These are phyloP conservation scores for Trichoderma sp. DNA, from an alignment of 2,329 filamentous ascomycete genomes.

Conservation along the genomic window DNA sequence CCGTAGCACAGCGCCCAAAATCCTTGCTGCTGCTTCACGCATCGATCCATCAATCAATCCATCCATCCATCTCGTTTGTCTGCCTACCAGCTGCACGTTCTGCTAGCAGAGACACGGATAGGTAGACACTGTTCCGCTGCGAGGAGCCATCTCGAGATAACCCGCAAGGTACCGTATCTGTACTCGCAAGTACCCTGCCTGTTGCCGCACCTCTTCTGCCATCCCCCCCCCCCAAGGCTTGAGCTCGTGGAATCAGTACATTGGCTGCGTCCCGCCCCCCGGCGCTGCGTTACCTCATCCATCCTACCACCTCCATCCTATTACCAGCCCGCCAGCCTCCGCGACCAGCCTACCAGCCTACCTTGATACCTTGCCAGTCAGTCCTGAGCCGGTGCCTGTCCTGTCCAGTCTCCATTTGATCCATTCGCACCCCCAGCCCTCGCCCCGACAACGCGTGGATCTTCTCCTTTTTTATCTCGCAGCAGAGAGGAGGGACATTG, in stretches of 20 bases:
- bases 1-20: constrained; percentile 4
- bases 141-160: background rate
- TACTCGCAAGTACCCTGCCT: too few species aligned
- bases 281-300: constrained; percentile 27
- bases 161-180: background rate
- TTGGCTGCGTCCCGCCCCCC: background rate
- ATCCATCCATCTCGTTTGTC: background rate
- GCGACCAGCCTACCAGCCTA: too few species aligned
- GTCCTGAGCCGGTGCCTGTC: too few species aligned
- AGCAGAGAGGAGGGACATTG: constrained; percentile 25
- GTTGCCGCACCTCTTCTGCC: background rate
- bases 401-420: background rate
- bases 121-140: background rate
- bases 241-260: too few species aligned
- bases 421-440: constrained; percentile 25
- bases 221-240: background rate
- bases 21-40: background rate
- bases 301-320: constrained; percentile 1
- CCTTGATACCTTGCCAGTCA: background rate
- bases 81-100: too few species aligned
- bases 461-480: constrained; percentile 28
- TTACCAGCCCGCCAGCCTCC: too few species aligned
- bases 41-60: background rate
- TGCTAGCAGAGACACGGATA: background rate
- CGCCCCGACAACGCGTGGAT: constrained; percentile 26